These are phyloP conservation scores for Biancaea sappan DNA, from an alignment of 306 rosid genomes.

Conservation along the genomic window DNA sequence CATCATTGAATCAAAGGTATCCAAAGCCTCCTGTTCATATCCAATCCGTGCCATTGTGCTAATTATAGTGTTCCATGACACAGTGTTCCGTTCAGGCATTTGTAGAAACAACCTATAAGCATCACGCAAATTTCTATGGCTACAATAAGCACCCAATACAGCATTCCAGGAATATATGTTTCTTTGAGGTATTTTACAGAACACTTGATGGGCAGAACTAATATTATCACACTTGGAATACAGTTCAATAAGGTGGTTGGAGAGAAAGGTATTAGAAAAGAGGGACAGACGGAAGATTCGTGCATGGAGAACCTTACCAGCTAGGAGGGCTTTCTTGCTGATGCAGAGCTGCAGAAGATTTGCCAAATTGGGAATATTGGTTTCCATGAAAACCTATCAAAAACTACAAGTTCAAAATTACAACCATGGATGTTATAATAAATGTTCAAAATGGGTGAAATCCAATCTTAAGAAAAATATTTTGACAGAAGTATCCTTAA, in stretches of 20 bases:
- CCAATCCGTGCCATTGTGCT: constrained; percentile 58
- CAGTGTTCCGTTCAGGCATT: constrained; percentile 71
- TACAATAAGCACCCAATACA: constrained; percentile 54
- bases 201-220: constrained; percentile 45
- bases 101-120: constrained; percentile 51
- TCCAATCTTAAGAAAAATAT: background rate
- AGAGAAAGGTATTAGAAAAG: constrained; percentile 54
- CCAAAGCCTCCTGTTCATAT: constrained; percentile 51
- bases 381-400: constrained; percentile 31
- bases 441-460: background rate
- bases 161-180: constrained; percentile 79
- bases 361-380: constrained; percentile 35
- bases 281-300: constrained; percentile 46
- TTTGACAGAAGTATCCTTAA: background rate
- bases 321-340: constrained; percentile 43
- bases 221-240: constrained; percentile 58
- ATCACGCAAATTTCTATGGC: constrained; percentile 35
- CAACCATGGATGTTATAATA: background rate
- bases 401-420: background rate
- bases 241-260: constrained; percentile 57
- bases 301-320: constrained; percentile 61
- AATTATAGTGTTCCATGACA: constrained; percentile 67
- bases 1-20: constrained; percentile 53
- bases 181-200: constrained; percentile 49
- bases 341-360: constrained; percentile 64